phyloP scores from a whole-genome alignment of 1,139 yeast genomes.

The Kluyveromyces marxianus region DNA sequence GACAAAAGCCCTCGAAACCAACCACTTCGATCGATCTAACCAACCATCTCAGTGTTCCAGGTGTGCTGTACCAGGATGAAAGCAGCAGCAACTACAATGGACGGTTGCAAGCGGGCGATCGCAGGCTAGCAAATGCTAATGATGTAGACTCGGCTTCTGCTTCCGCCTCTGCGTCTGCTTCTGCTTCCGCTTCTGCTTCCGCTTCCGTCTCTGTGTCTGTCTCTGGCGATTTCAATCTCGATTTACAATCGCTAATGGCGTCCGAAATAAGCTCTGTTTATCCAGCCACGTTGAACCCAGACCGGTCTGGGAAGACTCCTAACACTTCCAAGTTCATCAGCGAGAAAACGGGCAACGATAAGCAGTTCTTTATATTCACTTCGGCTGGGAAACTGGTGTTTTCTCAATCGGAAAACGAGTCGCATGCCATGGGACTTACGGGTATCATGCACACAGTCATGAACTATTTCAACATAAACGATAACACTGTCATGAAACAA shows the following conservation, averaged over 20 bases:
- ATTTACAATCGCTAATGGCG: conserved; percentile 1
- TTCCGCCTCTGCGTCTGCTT: background rate
- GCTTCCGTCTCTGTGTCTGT: background rate
- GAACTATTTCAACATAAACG: conserved; percentile 32
- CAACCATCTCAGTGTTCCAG: conserved; percentile 4
- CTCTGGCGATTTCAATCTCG: background rate
- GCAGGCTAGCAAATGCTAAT: too few relatives aligned
- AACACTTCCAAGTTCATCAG: background rate
- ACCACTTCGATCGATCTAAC: conserved; percentile 8
- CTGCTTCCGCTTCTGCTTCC: background rate
- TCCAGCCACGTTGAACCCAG: conserved; percentile 1
- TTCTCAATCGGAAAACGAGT: conserved; percentile 71
- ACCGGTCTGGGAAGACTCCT: background rate
- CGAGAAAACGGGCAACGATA: conserved; percentile 10
- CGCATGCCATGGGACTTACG: conserved; percentile 62
- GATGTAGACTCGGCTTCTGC: background rate
- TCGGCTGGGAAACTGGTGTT: conserved; percentile 92
- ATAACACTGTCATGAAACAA: conserved; percentile 28
- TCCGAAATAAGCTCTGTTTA: conserved; percentile 3
- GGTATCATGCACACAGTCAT: conserved; percentile 45
- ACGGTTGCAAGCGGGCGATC: too few relatives aligned
- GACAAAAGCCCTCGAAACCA: conserved; percentile 1
- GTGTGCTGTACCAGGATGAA: background rate
- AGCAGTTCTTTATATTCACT: conserved; percentile 65
- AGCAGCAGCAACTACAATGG: too few relatives aligned